Conservation (phyloP, 345 rosid genomes). For the Anastatica hierochuntica region DNA sequence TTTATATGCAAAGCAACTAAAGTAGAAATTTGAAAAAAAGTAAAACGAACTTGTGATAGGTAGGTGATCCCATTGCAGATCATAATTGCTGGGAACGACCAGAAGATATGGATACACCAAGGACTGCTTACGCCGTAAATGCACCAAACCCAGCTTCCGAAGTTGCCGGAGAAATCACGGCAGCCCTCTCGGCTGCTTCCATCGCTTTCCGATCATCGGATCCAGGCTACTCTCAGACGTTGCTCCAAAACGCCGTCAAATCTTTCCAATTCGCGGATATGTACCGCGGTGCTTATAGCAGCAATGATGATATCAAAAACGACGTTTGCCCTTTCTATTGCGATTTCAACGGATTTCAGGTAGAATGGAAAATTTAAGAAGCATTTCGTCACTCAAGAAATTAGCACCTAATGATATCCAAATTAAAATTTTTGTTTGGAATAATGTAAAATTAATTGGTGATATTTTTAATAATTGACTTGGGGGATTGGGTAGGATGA, state of each 20-base stretch:
- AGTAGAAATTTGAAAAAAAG: not conserved
- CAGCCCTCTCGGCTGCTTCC: slow-evolving; percentile 83
- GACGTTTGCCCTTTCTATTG: slow-evolving; percentile 93
- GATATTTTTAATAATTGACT: too few species aligned
- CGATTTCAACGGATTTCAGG: slow-evolving; percentile 78
- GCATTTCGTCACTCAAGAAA: not conserved
- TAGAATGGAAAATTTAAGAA: too few species aligned
- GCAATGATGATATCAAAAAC: slow-evolving; percentile 51
- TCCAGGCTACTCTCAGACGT: slow-evolving; percentile 62
- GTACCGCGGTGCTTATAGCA: slow-evolving; percentile 89
- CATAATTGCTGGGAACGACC: slow-evolving; percentile 97
- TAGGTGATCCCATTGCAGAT: slow-evolving; percentile 79
- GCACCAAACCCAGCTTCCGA: slow-evolving; percentile 89
- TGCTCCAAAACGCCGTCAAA: slow-evolving; percentile 48
- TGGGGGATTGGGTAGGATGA: slow-evolving; percentile 61
- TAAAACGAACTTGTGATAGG: slow-evolving; percentile 32
- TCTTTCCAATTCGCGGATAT: slow-evolving; percentile 64
- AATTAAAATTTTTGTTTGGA: not conserved
- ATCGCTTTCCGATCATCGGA: slow-evolving; percentile 75
- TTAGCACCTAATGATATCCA: too few species aligned
- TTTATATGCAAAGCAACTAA: not conserved
- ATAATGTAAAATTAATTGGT: too few species aligned
- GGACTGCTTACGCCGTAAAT: slow-evolving; percentile 69
- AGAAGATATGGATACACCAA: slow-evolving; percentile 88
- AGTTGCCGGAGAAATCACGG: slow-evolving; percentile 82